phyloP scores from a whole-genome alignment of 1,139 yeast species.

The Kurtzmaniella quercitrusa region DNA sequence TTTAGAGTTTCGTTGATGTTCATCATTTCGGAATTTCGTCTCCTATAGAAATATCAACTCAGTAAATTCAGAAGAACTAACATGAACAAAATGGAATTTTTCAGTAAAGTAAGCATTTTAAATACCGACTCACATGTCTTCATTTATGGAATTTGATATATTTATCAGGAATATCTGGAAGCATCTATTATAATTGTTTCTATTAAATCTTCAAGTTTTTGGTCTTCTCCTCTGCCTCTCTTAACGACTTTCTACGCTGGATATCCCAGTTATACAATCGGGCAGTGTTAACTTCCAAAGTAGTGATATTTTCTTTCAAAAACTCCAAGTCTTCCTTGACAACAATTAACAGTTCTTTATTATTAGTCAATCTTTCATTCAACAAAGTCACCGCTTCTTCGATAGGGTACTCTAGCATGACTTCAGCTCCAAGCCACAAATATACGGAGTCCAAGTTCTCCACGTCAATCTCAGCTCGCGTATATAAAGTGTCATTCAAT shows the following conservation, averaged over 20 bases:
- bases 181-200: too few species aligned
- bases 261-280: slow-evolving; percentile 96
- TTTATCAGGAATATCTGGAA: too few species aligned
- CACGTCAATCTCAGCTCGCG: slow-evolving; percentile 68
- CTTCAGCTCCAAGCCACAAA: slow-evolving; percentile 96
- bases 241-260: slow-evolving; percentile 60
- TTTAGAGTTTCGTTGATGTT: too few species aligned
- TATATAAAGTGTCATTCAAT: slow-evolving; percentile 85
- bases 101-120: too few species aligned
- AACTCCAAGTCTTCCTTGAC: slow-evolving; percentile 86
- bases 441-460: slow-evolving; percentile 51
- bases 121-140: too few species aligned
- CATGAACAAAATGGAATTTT: too few species aligned
- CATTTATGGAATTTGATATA: too few species aligned
- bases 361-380: slow-evolving; percentile 56
- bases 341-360: slow-evolving; percentile 52
- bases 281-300: slow-evolving; percentile 97
- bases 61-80: too few species aligned
- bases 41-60: too few species aligned
- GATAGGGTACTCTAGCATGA: slow-evolving; percentile 91
- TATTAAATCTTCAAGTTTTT: slow-evolving; percentile 28
- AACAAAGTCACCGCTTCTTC: slow-evolving; percentile 80
- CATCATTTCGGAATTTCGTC: too few species aligned
- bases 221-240: slow-evolving; percentile 35
- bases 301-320: slow-evolving; percentile 87